Percentiles rank a stretch among this genome's conserved stretches.
These are phyloP conservation scores for Thielaviopsis populi DNA, from an alignment of 2,329 filamentous ascomycete genomes.

Conservation along the genomic window DNA sequence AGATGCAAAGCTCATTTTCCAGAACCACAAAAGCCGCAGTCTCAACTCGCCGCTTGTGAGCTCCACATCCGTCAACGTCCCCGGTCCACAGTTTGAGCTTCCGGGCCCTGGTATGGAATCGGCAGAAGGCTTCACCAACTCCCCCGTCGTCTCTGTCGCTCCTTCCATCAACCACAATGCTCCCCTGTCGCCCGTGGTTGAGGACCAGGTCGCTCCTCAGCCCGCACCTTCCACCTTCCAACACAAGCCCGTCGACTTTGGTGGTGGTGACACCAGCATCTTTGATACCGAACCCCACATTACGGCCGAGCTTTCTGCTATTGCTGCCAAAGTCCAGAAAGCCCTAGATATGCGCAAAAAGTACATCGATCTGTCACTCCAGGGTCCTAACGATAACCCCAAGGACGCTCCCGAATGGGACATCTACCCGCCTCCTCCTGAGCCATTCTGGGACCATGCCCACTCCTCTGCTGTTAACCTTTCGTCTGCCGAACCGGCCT, in stretches of 20 bases:
- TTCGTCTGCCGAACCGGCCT: constrained; percentile 15
- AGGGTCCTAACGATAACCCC: constrained; percentile 71
- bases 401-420: constrained; percentile 70
- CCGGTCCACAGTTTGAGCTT: constrained; percentile 7
- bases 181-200: constrained; percentile 5
- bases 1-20: constrained; percentile 92
- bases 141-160: constrained; percentile 6
- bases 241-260: constrained; percentile 12
- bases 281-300: constrained; percentile 63
- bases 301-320: constrained; percentile 66
- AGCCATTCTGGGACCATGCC: constrained; percentile 63
- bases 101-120: constrained; percentile 11
- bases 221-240: neutral
- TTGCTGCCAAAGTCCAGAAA: constrained; percentile 81
- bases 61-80: neutral
- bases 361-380: constrained; percentile 74
- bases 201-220: neutral
- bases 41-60: constrained; percentile 10
- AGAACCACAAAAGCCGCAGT: constrained; percentile 27
- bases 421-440: constrained; percentile 82
- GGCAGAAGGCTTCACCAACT: constrained; percentile 7
- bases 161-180: neutral
- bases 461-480: constrained; percentile 15
- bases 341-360: constrained; percentile 78
- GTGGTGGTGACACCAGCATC: constrained; percentile 29